Percentiles rank a stretch among this genome's conserved stretches.
phyloP scores from a whole-genome alignment of 2,329 filamentous ascomycete genomes.

The Cladosporium sp. region DNA sequence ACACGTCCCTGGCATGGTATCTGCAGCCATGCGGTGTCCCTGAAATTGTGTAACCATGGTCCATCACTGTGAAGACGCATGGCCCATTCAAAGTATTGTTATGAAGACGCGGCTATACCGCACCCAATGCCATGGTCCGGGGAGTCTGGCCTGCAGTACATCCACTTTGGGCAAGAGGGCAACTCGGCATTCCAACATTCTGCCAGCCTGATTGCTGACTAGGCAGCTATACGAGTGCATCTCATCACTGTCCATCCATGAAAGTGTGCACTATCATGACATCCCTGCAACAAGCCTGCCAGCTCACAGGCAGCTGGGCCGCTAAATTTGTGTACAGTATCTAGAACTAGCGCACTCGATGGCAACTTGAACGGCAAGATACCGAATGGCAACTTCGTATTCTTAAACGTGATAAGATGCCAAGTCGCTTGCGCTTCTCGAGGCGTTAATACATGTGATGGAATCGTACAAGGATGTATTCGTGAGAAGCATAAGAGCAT shows the following conservation, averaged over 20 bases:
- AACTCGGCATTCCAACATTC: neutral
- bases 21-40: neutral
- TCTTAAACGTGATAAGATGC: neutral
- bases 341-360: neutral
- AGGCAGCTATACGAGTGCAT: neutral
- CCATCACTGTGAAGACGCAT: neutral
- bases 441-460: neutral
- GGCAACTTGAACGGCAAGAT: neutral
- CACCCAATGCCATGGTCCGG: slow-evolving; percentile 3
- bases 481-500: neutral
- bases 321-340: neutral
- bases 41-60: slow-evolving; percentile 3
- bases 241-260: neutral
- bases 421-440: neutral
- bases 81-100: neutral
- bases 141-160: neutral
- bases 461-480: neutral
- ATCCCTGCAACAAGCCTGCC: neutral
- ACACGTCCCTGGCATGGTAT: neutral
- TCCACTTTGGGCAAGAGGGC: neutral
- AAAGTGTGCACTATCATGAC: neutral
- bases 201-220: neutral
- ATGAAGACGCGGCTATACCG: neutral
- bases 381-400: neutral
- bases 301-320: neutral